Evolutionary conservation across 108 stramenopile genomes (phyloP).

Genomic region (Pelagomonas calceolata): DNA sequence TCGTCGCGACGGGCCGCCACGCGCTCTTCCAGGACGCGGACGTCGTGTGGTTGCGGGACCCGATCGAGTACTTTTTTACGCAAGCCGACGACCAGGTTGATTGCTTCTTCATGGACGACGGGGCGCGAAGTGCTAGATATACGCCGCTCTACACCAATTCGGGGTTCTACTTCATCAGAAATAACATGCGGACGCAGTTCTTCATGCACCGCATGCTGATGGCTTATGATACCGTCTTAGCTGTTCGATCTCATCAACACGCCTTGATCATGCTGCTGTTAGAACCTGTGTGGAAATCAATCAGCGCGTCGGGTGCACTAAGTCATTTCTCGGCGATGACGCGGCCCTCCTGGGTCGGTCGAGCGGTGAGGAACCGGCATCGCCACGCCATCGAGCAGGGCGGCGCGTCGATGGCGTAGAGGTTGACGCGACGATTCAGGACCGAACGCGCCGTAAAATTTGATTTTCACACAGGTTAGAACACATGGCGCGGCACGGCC

Average conservation of each 20-base stretch:
- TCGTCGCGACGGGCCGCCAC: neutral
- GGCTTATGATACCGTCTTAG: neutral
- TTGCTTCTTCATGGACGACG: neutral
- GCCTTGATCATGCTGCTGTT: neutral
- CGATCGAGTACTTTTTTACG: neutral
- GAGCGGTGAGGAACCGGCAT: too few relatives aligned
- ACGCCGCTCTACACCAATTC: conserved; percentile 10
- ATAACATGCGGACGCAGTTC: conserved; percentile 1
- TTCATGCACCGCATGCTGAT: conserved; percentile 4
- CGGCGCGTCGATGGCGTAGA: too few relatives aligned
- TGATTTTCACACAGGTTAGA: too few relatives aligned
- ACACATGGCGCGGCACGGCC: neutral
- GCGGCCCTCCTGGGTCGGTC: too few relatives aligned
- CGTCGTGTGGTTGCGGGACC: conserved; percentile 14
- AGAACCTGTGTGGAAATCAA: too few relatives aligned
- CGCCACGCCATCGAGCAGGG: too few relatives aligned
- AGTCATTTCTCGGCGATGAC: too few relatives aligned
- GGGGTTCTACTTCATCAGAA: conserved; percentile 7
- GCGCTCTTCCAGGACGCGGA: conserved; percentile 19
- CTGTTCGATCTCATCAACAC: conserved; percentile 7
- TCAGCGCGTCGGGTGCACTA: too few relatives aligned
- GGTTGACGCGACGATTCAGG: too few relatives aligned
- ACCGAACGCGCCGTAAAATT: too few relatives aligned
- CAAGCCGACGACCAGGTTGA: neutral
- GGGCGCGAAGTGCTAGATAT: neutral